Conservation (phyloP, 768 basidiomycete species). For the Psilocybe sp. region DNA sequence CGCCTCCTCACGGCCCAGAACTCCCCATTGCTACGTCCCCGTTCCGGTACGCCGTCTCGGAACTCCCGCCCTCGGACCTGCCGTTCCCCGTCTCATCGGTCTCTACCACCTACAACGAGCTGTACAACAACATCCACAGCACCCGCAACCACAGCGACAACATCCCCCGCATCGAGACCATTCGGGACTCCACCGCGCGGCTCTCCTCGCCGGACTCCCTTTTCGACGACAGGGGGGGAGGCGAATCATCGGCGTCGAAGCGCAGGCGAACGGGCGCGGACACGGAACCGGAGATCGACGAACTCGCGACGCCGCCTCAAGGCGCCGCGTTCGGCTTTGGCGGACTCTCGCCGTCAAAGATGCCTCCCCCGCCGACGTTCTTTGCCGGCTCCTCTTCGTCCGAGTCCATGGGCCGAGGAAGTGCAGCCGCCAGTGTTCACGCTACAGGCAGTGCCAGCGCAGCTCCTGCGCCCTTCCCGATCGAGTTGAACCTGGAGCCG, state of each 20-base stretch:
- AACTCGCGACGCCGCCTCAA: conserved; percentile 17
- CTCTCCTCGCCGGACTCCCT: conserved; percentile 33
- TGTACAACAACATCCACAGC: background rate
- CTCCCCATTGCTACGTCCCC: conserved; percentile 17
- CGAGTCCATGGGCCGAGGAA: conserved; percentile 16
- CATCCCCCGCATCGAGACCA: conserved; percentile 33
- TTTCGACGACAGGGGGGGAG: conserved; percentile 15
- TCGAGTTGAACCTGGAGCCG: too few species aligned
- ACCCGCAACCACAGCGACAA: background rate
- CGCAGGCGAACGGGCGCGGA: conserved; percentile 13
- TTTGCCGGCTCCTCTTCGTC: conserved; percentile 45
- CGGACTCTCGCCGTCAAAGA: conserved; percentile 10
- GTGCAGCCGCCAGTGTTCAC: background rate
- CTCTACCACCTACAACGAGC: conserved; percentile 12
- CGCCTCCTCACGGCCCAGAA: conserved; percentile 9
- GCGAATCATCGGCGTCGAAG: conserved; percentile 7
- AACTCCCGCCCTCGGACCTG: conserved; percentile 32
- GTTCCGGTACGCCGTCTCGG: conserved; percentile 11
- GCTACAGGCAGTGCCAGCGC: too few species aligned
- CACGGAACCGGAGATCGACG: conserved; percentile 22
- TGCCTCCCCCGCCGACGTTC: conserved; percentile 39
- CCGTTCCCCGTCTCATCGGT: conserved; percentile 25
- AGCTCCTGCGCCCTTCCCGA: background rate
- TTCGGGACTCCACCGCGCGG: conserved; percentile 21
- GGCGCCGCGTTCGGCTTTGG: background rate